Evolutionary conservation across 495 filamentous ascomycete genomes (phyloP).

Genomic region (Penicillium cinerascens): DNA sequence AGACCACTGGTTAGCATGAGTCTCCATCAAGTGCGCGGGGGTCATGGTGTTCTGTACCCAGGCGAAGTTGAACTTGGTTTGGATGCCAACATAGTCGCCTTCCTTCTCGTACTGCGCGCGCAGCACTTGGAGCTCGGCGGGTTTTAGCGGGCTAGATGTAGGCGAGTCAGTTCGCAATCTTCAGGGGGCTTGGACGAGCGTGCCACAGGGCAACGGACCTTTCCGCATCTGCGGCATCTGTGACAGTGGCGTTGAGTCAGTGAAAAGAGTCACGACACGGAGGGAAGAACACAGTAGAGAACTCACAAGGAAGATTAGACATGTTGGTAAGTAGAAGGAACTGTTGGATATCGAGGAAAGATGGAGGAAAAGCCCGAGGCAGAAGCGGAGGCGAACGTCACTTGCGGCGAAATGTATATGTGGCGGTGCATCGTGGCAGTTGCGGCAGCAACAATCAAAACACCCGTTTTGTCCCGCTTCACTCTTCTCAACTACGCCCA

Average conservation of each 20-base stretch:
- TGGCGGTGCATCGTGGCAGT: constrained; percentile 50
- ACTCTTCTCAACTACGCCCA: constrained; percentile 26
- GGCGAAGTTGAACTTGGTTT: constrained; percentile 99
- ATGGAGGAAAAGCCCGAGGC: constrained; percentile 9
- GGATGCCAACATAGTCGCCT: constrained; percentile 90
- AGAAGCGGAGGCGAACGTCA: constrained; percentile 30
- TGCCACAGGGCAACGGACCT: constrained; percentile 60
- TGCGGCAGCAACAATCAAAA: constrained; percentile 48
- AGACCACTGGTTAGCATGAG: constrained; percentile 10
- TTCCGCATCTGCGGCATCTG: constrained; percentile 97
- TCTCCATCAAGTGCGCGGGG: background rate
- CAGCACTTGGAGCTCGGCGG: constrained; percentile 85
- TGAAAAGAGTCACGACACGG: constrained; percentile 13
- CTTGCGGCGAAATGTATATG: constrained; percentile 32
- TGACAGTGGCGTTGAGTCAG: constrained; percentile 11
- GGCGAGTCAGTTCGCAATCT: constrained; percentile 10
- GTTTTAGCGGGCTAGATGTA: constrained; percentile 68
- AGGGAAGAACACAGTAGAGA: constrained; percentile 5
- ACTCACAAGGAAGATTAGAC: constrained; percentile 73
- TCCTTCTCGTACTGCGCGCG: constrained; percentile 94
- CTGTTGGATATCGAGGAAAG: background rate
- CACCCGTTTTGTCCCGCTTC: constrained; percentile 6
- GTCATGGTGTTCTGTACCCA: constrained; percentile 59
- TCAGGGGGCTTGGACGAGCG: background rate
- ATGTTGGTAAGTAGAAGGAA: constrained; percentile 29